Evolutionary conservation across 2,329 filamentous ascomycete genomes (phyloP), one percentile per base, ranked within the genome.

Genomic region (Sporothrix phasma): DNA sequence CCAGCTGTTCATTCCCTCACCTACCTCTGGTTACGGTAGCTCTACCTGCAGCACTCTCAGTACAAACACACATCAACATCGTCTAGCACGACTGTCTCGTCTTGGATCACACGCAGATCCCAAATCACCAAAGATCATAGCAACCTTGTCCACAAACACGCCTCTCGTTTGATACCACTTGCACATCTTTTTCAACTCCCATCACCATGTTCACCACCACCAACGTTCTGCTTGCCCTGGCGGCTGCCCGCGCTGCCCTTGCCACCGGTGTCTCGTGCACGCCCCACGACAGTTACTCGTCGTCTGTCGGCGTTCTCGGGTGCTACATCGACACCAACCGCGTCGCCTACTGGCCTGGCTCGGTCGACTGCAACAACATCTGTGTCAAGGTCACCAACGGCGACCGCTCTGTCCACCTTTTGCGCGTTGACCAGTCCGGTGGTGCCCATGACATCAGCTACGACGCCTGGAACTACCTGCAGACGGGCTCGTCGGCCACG

Each of bases 261-360:
- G 68, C 67, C 43, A 66, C 66, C 29, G 68, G 69, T 43, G 71
- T 76, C 56, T 74, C 71, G 69, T 74, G 78, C 65, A 85, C 83
- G 5, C 83, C 83, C 37, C 83, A 86, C 71, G 80, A 80, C 67
- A 73, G 75, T 69, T 86, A 79, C 75, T 82, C 80, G 1, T 83
- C 80, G 17, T 83, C 81, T 3, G 73, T 84, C 66, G 83, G 83
- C 54, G 83, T 84, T 3, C 73, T 84, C 6, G 83, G 83, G 60
- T 85, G 83, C 79, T 81, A 84, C 73, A 78, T 86, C 72, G 73
- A 85, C 74, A 84, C 79, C 66, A 80, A 85, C 76, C 81, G 82
- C 47, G 78, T 85, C 45, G 83, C 83, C 66, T 86, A 86, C 78
- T 86, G 81, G 81, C 84, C 84, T 6, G 70, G 70, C 26, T 71